phyloP scores from a whole-genome alignment of 2,329 filamentous ascomycete species.

The Achaetomium macrosporum region DNA sequence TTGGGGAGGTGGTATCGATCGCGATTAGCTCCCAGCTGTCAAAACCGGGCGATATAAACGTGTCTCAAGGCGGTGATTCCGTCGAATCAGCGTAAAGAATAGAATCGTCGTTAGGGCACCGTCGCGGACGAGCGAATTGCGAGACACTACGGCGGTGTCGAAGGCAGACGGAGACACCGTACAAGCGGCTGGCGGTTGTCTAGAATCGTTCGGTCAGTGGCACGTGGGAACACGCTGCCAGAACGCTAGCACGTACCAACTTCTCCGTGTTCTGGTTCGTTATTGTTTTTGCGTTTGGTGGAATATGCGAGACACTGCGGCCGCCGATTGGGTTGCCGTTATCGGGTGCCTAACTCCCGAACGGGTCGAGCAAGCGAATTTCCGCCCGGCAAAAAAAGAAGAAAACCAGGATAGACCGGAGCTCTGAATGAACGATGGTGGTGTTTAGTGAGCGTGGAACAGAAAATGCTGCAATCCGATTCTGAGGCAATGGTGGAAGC shows the following conservation, averaged over 20 bases:
- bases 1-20: background rate
- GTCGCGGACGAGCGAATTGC: too few relatives aligned
- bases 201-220: background rate
- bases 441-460: background rate
- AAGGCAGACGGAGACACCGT: too few relatives aligned
- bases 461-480: background rate
- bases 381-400: too few relatives aligned
- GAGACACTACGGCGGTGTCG: too few relatives aligned
- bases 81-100: background rate
- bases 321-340: conserved; percentile 1
- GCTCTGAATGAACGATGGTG: background rate
- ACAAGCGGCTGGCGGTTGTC: too few relatives aligned
- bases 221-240: background rate
- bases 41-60: background rate
- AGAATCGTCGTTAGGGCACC: background rate
- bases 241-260: background rate
- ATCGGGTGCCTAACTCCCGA: conserved; percentile 5
- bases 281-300: background rate
- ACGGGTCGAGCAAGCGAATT: too few relatives aligned
- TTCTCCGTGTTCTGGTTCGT: background rate
- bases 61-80: background rate
- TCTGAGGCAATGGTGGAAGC: background rate
- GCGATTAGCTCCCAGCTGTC: conserved; percentile 3
- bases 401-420: too few relatives aligned
- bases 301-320: background rate